phyloP scores from a whole-genome alignment of 495 filamentous ascomycete species.

The Echria macrotheca region DNA sequence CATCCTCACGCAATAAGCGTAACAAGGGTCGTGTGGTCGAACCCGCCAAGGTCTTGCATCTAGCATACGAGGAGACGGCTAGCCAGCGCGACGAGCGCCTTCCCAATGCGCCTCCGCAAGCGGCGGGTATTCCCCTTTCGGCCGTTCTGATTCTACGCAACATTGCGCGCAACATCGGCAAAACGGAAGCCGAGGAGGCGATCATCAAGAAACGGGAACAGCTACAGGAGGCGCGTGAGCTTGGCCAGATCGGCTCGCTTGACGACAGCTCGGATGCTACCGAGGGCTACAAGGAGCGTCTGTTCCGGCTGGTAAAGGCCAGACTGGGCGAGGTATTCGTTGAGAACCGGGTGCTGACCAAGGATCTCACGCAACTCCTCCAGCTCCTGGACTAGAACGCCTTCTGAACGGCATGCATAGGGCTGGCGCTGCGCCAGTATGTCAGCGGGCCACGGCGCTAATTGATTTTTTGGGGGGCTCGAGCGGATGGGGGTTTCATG shows the following conservation, averaged over 20 bases:
- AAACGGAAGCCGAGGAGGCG: conserved; percentile 49
- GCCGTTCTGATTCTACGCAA: conserved; percentile 84
- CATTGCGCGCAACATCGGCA: conserved; percentile 68
- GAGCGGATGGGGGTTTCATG: too few relatives aligned
- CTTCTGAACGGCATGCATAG: too few relatives aligned
- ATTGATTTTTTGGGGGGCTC: too few relatives aligned
- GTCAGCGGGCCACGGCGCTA: too few relatives aligned
- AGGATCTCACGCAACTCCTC: conserved; percentile 24
- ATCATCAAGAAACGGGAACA: conserved; percentile 39
- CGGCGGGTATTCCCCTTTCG: conserved; percentile 78
- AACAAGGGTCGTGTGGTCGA: conserved; percentile 44
- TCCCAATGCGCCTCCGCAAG: conserved; percentile 50
- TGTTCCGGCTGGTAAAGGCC: conserved; percentile 47
- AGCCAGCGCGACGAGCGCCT: conserved; percentile 64
- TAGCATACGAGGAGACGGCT: conserved; percentile 58
- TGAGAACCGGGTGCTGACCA: conserved; percentile 45
- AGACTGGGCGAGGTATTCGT: conserved; percentile 49
- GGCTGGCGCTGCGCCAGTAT: too few relatives aligned
- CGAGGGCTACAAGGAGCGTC: conserved; percentile 42
- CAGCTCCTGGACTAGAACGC: conserved; percentile 19
- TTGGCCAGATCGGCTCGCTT: conserved; percentile 12
- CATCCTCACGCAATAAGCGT: conserved; percentile 27
- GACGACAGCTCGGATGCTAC: conserved; percentile 35
- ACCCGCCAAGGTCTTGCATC: conserved; percentile 48
- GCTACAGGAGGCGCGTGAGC: conserved; percentile 14